Base-by-base conservation (phyloP, 179 eudicot species). In the Beta corolliflora region DNA sequence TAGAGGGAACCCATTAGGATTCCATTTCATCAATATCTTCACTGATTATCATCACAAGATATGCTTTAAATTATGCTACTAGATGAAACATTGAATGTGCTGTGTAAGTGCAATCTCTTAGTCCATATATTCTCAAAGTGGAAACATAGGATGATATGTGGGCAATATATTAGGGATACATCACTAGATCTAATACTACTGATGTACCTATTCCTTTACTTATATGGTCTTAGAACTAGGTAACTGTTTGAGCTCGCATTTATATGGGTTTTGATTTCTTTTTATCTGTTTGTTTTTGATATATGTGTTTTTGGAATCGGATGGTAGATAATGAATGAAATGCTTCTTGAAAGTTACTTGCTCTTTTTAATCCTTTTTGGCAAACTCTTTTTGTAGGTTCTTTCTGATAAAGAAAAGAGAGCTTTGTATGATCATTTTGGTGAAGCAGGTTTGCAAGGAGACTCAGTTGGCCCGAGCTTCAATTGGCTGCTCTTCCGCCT, bases 341-440 rank as follows among this genome's bases (percentile, higher is more conserved):
- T 63, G 55, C 69, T 78, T 77, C 44, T 81, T 56, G 60, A n/a
- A 16, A 9, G 46, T 7, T 46, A 25, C 61, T 75, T 16, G 21
- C 50, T 69, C 73, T n/a, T 58, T 71, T 60, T 80, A 76, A 86
- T 75, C 65, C 72, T n/a, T n/a, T 81, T 29, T 59, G 64, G 82
- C 86, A 82, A 63, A 80, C 80, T 80, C 71, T 85, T 59, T 74
- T 60, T 88, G 85, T 88, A 94, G 98, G 93, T 95, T 71, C 80
- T 95, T 78, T 90, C 98, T 84, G 92, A 90, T 82, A 85, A 86
- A 78, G 97, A 93, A 83, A 95, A 92, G 88, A 91, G 97, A 85
- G 90, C 92, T 76, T 76, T 89, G 70, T 95, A 95, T 86, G 98
- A 95, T 82, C 90, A 88, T 75, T 95, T 88, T 89, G 98, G 98